phyloP scores from a whole-genome alignment of 2,329 filamentous ascomycete species.

The Thelonectria discophora region DNA sequence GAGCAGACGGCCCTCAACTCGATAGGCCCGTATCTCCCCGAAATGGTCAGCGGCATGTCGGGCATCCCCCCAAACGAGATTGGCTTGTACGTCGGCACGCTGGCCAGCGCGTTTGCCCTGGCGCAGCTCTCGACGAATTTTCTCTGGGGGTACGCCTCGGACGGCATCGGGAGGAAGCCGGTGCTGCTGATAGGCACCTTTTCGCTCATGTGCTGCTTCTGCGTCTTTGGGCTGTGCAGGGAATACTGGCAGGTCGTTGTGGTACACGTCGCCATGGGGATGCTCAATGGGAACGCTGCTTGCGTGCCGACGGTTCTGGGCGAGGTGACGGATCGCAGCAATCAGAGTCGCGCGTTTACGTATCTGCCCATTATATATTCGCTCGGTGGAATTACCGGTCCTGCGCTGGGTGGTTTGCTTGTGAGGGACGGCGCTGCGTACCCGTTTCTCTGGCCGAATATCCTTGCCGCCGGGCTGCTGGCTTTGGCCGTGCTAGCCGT shows the following conservation, averaged over 20 bases:
- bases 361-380: conserved; percentile 98
- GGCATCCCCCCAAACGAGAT: conserved; percentile 76
- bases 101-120: conserved; percentile 90
- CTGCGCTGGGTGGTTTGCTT: conserved; percentile 86
- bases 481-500: conserved; percentile 76
- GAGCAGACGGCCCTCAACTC: conserved; percentile 98
- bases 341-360: conserved; percentile 92
- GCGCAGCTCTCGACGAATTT: conserved; percentile 95
- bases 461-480: conserved; percentile 78
- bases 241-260: conserved; percentile 84
- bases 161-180: conserved; percentile 77
- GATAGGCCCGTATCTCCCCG: conserved; percentile 91
- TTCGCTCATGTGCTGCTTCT: conserved; percentile 82
- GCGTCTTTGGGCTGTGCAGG: conserved; percentile 86
- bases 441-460: conserved; percentile 86
- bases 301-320: conserved; percentile 93
- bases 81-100: conserved; percentile 87
- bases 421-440: conserved; percentile 68
- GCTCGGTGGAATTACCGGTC: conserved; percentile 90
- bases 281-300: conserved; percentile 94
- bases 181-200: conserved; percentile 81
- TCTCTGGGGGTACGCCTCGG: conserved; percentile 62
- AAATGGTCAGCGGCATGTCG: conserved; percentile 89
- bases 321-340: conserved; percentile 93
- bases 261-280: conserved; percentile 89